Evolutionary conservation across 331 rosid genomes (phyloP), one percentile per base, ranked within the genome.

Genomic region (Cucumis variabilis): DNA sequence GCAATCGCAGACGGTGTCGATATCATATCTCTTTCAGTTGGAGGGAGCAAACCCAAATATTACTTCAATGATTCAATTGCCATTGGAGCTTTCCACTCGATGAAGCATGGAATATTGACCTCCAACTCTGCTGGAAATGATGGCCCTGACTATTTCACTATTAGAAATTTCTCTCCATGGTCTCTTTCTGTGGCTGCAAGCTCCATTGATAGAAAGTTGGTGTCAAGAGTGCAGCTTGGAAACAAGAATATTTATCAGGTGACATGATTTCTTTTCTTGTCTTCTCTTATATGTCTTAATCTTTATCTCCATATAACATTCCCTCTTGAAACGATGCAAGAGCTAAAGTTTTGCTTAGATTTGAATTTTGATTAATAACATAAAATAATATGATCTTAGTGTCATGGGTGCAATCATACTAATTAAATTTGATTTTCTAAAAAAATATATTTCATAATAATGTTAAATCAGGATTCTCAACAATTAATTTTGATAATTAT

Each of bases 111-210:
- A 60, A 88, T 93, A 33, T 23, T 93, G 46, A 81, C 94, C 4
- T 89, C 89, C 1, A 37, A 19, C 79, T 86, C 94, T 10, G 91
- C 89, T 2, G 94, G 93, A 0, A 93, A 93, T 20, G 8, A 2
- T 0, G 94, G 94, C 37, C 94, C 96, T 60, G n/a, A 0, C n/a
- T 70, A 12, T 55, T 27, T 70, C 88, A 86, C 87, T 11, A 11
- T 89, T 9, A 30, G 0, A 1, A 93, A 89, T 58, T 87, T 90
- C 16, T 41, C 91, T 13, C 96, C 93, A 19, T 93, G 96, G 96
- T 55, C 82, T 13, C 86, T 93, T 85, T 83, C 91, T 9, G 96
- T 91, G 50, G 94, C 93, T 72, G 94, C 96, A 15, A 90, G 90
- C 76, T 84, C 92, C 68, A 65, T 76, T 14, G 93, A 88, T 12